These are phyloP conservation scores for Trifolium fragiferum DNA, from an alignment of 306 rosid species.

Conservation along the genomic window DNA sequence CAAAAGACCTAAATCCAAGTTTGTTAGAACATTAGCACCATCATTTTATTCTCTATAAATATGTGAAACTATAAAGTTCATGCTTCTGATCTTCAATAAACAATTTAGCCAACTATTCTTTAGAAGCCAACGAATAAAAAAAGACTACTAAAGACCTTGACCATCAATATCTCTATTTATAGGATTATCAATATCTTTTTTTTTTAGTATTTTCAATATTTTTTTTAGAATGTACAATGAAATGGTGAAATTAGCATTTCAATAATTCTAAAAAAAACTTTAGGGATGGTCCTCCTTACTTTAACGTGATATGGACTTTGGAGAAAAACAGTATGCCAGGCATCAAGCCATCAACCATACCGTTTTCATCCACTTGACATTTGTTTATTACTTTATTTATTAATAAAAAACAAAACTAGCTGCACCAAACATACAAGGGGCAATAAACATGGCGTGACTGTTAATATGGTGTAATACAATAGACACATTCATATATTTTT, in stretches of 20 bases:
- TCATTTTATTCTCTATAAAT: too few relatives aligned
- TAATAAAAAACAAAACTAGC: constrained; percentile 42
- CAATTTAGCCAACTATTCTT: too few relatives aligned
- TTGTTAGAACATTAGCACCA: too few relatives aligned
- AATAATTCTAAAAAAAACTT: not conserved
- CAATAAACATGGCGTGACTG: constrained; percentile 7
- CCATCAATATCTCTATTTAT: too few relatives aligned
- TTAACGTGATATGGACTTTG: constrained; percentile 29
- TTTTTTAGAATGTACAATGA: too few relatives aligned
- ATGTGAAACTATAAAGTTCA: too few relatives aligned
- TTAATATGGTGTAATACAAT: not conserved
- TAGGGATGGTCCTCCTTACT: constrained; percentile 38
- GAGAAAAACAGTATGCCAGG: constrained; percentile 32
- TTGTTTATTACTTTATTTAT: constrained; percentile 29
- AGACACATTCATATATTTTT: not conserved
- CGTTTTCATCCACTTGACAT: constrained; percentile 41
- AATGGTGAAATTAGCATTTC: not conserved
- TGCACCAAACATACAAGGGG: constrained; percentile 39
- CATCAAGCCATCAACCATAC: constrained; percentile 43
- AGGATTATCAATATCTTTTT: too few relatives aligned
- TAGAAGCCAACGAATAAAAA: too few relatives aligned
- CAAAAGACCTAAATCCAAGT: too few relatives aligned
- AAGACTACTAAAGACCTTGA: too few relatives aligned
- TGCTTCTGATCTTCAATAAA: too few relatives aligned
- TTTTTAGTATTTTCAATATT: too few relatives aligned